Evolutionary conservation across 192 early-diverging fungal genomes (phyloP), one percentile per base, ranked within the genome.

Genomic region (Dimargaris verticillata): DNA sequence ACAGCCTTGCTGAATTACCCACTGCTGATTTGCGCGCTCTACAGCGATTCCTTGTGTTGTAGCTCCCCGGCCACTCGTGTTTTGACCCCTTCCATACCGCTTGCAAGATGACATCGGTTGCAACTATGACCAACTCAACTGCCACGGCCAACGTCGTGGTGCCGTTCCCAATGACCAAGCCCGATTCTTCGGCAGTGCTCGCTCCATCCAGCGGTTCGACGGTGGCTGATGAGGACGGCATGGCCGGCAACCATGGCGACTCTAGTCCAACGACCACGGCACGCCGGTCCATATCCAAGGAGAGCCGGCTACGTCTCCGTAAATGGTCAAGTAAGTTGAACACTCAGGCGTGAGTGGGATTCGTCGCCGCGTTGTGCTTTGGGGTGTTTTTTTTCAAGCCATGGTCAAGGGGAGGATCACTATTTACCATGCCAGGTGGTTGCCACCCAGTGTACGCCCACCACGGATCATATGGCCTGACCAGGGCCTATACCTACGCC

Each of bases 271-370:
- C 28, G 15, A 28, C 28, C 29, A 58, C 55, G 15, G 55, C 28
- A 10, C 55, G 55, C 3, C 55, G 41, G 15, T 58, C 55, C 0
- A 15, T 58, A n/a, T n/a, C 55, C 28, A 58, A 58, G 38, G 55
- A 58, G 22, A 17, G 55, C 41, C 26, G 38, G 22, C 55, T 58
- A 15, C 55, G 55, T 10, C 55, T 58, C 0, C 55, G 55, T 33
- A 58, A 58, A 38, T 58, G 55, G 55, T 58, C 55, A n/a, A 58
- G 41, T 50, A 50, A 50, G 49, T 50, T 6, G 15, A 45, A 15
- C 7, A 45, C 7, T 45, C 44, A n/a, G n/a, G n/a, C n/a, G n/a
- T n/a, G n/a, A n/a, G n/a, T n/a, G n/a, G n/a, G n/a, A n/a, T n/a
- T n/a, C n/a, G n/a, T n/a, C n/a, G n/a, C n/a, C n/a, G n/a, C n/a